Base-by-base conservation (phyloP, 305 asterid genomes). In the Salvia sclarea region DNA sequence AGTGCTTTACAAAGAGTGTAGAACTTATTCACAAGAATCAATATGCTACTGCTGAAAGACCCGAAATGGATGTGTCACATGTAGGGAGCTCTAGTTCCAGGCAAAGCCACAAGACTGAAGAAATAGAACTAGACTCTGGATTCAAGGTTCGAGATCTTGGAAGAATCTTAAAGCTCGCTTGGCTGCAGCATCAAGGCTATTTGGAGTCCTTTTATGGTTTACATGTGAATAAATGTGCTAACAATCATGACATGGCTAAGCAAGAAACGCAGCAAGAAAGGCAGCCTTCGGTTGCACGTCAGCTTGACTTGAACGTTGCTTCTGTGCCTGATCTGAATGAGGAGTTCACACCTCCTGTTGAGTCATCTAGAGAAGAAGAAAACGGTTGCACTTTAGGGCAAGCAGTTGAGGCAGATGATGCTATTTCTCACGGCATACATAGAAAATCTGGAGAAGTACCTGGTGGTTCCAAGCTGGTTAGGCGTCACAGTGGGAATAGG, bases 261-360 rank as follows among this genome's bases (percentile, higher is more conserved):
- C 79, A 78, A 54, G 89, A 82, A 78, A 66, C 80, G 71, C 81
- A 50, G 68, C 86, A 75, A 54, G 84, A 81, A 41, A 58, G 65
- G 66, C 61, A 50, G 35, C 83, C 83, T 41, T 72, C 87, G 66
- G 83, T 81, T 77, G 75, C 91, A 2, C 84, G 88, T 50, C 85
- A 85, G 69, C 94, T 88, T 30, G 96, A 90, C 81, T 74, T 90
- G 38, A 88, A 88, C 70, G 83, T 90, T 52, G 81, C 88, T 73
- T 86, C 94, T 24, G 96, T 88, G 47, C 96, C 96, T n/a, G 96
- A 90, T 81, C 78, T 88, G 44, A 90, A 90, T 38, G 96, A 88
- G 76, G 97, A 84, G 79, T 75, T 84, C 53, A 79, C 83, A 52
- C 92, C 88, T 68, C 85, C 81, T 6, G 47, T 77, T 6, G 85